These are phyloP conservation scores for Ganoderma sp. DNA, from an alignment of 1,284 basidiomycete species.

Conservation along the genomic window DNA sequence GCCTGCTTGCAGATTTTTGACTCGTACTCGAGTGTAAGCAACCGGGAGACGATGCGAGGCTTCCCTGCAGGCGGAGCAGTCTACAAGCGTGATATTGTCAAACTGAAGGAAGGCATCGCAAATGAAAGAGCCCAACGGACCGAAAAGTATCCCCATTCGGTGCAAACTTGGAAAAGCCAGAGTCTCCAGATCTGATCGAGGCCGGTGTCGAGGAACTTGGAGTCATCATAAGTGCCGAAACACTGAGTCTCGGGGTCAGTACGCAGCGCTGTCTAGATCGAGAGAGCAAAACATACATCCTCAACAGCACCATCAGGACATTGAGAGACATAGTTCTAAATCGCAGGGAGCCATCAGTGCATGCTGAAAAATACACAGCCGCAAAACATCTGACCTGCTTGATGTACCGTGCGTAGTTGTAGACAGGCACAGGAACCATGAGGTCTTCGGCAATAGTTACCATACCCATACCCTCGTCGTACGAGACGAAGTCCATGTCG, in stretches of 20 bases:
- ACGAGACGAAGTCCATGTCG: conserved; percentile 22
- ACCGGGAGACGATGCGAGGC: conserved; percentile 76
- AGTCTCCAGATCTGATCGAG: conserved; percentile 80
- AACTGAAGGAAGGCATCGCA: background rate
- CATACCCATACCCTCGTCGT: conserved; percentile 35
- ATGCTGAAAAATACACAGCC: background rate
- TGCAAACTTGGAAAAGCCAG: conserved; percentile 94
- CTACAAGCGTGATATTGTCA: conserved; percentile 43
- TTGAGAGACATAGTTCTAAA: conserved; percentile 63
- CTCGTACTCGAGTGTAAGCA: conserved; percentile 78
- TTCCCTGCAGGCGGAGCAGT: conserved; percentile 68
- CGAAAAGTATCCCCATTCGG: conserved; percentile 92
- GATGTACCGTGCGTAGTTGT: conserved; percentile 82
- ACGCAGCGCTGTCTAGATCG: too few relatives aligned
- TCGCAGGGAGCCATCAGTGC: background rate
- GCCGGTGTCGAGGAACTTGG: conserved; percentile 65
- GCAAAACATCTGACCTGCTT: conserved; percentile 55
- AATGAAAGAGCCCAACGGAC: conserved; percentile 44
- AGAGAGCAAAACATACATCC: conserved; percentile 50
- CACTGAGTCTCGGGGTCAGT: conserved; percentile 56
- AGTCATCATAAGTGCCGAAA: conserved; percentile 82
- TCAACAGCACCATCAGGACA: conserved; percentile 66
- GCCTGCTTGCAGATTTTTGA: conserved; percentile 86
- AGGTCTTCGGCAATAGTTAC: conserved; percentile 44
- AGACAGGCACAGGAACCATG: conserved; percentile 61